These are phyloP conservation scores for Parathielavia hyrcaniae DNA, from an alignment of 495 filamentous ascomycete species.

Conservation along the genomic window DNA sequence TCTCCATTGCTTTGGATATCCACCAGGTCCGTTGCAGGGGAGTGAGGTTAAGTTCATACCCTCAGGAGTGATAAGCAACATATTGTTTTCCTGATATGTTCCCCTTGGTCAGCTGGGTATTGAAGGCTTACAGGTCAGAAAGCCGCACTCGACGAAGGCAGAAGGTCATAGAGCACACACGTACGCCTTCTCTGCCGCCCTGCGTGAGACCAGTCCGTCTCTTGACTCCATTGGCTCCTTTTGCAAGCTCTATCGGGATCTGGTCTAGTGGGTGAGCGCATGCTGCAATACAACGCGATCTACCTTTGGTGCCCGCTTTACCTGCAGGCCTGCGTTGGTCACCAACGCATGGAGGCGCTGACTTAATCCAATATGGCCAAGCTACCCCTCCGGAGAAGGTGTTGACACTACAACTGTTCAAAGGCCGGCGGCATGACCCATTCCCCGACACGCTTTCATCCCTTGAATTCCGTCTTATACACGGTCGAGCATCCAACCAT, in stretches of 20 bases:
- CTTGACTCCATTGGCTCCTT: slow-evolving; percentile 1
- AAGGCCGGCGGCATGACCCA: no score
- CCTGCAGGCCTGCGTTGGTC: background rate
- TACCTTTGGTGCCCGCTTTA: background rate
- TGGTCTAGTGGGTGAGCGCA: background rate
- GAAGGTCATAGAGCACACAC: no score
- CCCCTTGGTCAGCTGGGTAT: no score
- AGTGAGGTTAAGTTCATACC: no score
- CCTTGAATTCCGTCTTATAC: background rate
- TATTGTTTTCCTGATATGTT: no score
- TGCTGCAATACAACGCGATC: background rate
- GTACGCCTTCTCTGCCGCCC: no score
- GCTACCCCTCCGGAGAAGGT: background rate
- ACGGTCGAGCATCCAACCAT: background rate
- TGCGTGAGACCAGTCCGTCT: background rate
- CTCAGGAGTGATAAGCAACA: no score
- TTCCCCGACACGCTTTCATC: background rate
- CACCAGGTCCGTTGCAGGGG: no score
- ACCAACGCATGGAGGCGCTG: background rate
- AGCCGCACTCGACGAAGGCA: no score
- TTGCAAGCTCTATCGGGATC: background rate
- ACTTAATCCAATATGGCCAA: no score
- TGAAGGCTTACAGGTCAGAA: no score
- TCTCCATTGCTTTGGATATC: no score
- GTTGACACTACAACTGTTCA: background rate